Evolutionary conservation across 2,329 filamentous ascomycete species (phyloP), one percentile per base, ranked within the genome.

Genomic region (Apiospora malaysiana): DNA sequence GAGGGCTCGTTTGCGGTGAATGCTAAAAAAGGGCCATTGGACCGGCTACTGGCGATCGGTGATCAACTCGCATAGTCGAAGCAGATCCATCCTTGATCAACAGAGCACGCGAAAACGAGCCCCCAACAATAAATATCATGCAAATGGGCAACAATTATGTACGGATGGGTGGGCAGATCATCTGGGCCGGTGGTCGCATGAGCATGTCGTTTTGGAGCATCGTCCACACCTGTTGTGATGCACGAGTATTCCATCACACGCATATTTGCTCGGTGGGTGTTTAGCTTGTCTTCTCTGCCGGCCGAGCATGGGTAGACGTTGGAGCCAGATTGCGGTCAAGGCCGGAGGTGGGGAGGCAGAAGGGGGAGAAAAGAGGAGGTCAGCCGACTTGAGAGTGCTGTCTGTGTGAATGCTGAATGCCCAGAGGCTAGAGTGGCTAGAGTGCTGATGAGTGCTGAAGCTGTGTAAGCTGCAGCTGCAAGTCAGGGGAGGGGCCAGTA

Each of bases 251-350:
- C 56, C 56, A 40, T 63, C 32, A 63, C 56, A 63, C 56, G 56
- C 56, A 63, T 40, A 40, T 40, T 32, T 63, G 32, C 56, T 37
- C 56, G 37, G 56, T 63, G 27, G 56, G 56, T 63, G 56, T 40
- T 63, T 40, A 63, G 32, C 56, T 63, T 63, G 40, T 63, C 56
- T 63, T 32, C 56, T 40, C 40, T 40, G 16, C 56, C 32, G 56
- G 16, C 56, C 32, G 56, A 63, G 56, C 56, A 63, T 63, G 56
- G 32, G 40, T 63, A 32, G 21, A 63, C 27, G 56, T 63, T 63
- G 56, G 56, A 63, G 56, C 18, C 56, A 63, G 40, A 40, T 63
- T 63, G 56, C 56, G 56, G 56, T 63, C 56, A 63, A 40, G 56
- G 56, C 56, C 56, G 56, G 27, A 63, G 56, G 18, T n/a, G 56